Evolutionary conservation across 345 rosid species (phyloP).

Genomic region (Boechera divaricarpa): DNA sequence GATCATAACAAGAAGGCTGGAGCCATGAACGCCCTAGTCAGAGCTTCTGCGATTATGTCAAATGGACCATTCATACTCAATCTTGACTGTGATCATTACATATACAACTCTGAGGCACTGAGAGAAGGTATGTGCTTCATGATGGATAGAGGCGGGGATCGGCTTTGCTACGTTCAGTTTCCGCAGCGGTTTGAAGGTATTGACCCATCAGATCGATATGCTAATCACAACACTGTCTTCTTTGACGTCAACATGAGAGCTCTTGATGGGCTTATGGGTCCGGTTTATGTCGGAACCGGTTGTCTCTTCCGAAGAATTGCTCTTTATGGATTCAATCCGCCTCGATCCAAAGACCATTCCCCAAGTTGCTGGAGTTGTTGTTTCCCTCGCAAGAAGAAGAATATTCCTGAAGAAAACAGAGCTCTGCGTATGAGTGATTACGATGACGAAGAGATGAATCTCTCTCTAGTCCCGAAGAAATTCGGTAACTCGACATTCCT

Average conservation of each 20-base stretch:
- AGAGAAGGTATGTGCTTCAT: conserved; percentile 99
- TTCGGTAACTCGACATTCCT: conserved; percentile 90
- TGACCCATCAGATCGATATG: conserved; percentile 97
- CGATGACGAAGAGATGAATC: conserved; percentile 85
- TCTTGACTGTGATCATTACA: conserved; percentile 98
- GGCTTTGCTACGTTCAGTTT: conserved; percentile 92
- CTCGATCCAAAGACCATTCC: conserved; percentile 71
- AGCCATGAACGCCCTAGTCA: conserved; percentile 97
- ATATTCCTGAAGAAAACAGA: conserved; percentile 70
- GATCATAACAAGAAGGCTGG: conserved; percentile 99
- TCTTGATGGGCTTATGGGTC: conserved; percentile 98
- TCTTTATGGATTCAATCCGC: conserved; percentile 93
- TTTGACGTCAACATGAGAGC: conserved; percentile 99
- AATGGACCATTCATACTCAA: conserved; percentile 97
- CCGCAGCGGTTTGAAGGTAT: conserved; percentile 99
- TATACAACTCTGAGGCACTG: conserved; percentile 91
- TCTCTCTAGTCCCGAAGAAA: conserved; percentile 72
- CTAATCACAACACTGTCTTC: conserved; percentile 97
- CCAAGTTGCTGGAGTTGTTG: conserved; percentile 77
- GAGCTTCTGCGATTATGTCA: conserved; percentile 98
- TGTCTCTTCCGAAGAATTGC: conserved; percentile 94
- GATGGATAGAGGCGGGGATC: conserved; percentile 99
- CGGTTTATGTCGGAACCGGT: conserved; percentile 97
- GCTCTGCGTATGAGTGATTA: conserved; percentile 89
- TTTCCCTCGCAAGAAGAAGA: conserved; percentile 65